Conservation (phyloP, 2,329 filamentous ascomycete species). For the Sporothrix brasiliensis region DNA sequence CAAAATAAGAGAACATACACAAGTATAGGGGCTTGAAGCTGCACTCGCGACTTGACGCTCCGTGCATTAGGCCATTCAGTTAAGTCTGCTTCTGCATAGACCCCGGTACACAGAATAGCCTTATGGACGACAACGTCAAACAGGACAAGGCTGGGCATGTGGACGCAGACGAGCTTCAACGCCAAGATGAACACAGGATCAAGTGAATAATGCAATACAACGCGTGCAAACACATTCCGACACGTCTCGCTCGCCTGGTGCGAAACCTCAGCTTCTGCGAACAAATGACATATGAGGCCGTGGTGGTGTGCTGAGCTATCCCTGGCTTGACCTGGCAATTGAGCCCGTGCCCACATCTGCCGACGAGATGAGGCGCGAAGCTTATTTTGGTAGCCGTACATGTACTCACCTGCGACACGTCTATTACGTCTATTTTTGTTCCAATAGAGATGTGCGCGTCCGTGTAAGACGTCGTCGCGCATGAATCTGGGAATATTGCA, state of each 20-base stretch:
- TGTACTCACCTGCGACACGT: neutral
- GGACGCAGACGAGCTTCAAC: neutral
- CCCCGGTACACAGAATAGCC: constrained; percentile 42
- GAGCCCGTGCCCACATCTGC: neutral
- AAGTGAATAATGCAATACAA: neutral
- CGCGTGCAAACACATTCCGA: neutral
- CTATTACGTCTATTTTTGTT: constrained; percentile 8
- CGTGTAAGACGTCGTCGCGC: neutral
- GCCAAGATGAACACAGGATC: neutral
- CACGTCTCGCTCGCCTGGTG: constrained; percentile 9
- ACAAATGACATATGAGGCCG: neutral
- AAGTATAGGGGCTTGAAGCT: no score
- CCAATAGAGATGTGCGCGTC: neutral
- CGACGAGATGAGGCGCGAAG: neutral
- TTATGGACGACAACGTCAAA: constrained; percentile 41
- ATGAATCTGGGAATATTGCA: neutral
- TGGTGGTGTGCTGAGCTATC: neutral
- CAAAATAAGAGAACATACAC: no score
- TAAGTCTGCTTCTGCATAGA: constrained; percentile 37
- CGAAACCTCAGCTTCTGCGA: neutral
- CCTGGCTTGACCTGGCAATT: neutral
- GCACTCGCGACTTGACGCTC: no score
- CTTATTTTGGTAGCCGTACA: neutral
- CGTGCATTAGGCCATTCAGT: no score
- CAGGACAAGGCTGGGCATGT: neutral